A percentile compares a stretch with the other conserved stretches of the same genome.
phyloP scores from a whole-genome alignment of 75 land plant genomes.

The Gnetum montanum region DNA sequence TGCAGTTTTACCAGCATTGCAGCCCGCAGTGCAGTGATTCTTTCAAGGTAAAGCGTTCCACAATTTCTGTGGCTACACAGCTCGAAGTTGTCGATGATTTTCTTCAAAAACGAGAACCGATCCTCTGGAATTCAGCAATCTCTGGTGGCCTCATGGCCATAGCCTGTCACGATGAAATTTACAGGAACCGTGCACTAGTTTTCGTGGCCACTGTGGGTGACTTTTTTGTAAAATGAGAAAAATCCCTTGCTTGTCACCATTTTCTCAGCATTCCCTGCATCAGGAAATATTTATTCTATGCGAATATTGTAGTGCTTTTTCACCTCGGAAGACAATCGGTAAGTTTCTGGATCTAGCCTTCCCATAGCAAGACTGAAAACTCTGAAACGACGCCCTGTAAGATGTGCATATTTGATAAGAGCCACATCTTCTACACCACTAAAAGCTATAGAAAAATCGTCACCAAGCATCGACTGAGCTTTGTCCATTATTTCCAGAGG shows the following conservation, averaged over 20 bases:
- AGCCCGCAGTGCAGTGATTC: too few relatives aligned
- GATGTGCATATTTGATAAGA: slow-evolving; percentile 68
- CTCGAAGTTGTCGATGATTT: too few relatives aligned
- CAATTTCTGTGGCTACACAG: too few relatives aligned
- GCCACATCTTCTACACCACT: slow-evolving; percentile 95
- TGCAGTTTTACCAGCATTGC: too few relatives aligned
- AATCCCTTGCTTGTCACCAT: slow-evolving; percentile 74
- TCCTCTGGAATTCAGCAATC: too few relatives aligned
- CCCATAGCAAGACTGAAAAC: slow-evolving; percentile 90
- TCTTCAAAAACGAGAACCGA: too few relatives aligned
- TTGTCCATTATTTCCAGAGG: slow-evolving; percentile 90
- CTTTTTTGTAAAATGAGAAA: slow-evolving; percentile 93
- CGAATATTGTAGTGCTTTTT: slow-evolving; percentile 85
- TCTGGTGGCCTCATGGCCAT: too few relatives aligned
- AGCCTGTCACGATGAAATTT: too few relatives aligned
- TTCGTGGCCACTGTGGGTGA: too few relatives aligned
- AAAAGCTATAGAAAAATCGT: slow-evolving; percentile 95
- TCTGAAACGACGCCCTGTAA: slow-evolving; percentile 72
- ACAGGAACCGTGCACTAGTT: too few relatives aligned
- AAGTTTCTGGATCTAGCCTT: slow-evolving; percentile 77
- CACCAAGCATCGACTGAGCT: slow-evolving; percentile 70
- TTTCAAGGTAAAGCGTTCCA: too few relatives aligned
- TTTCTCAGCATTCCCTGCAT: slow-evolving; percentile 75
- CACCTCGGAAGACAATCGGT: slow-evolving; percentile 60
- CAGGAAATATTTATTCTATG: slow-evolving; percentile 94